These are phyloP conservation scores for Drechslerella coelobrocha DNA, from an alignment of 2,329 filamentous ascomycete genomes.

Conservation along the genomic window DNA sequence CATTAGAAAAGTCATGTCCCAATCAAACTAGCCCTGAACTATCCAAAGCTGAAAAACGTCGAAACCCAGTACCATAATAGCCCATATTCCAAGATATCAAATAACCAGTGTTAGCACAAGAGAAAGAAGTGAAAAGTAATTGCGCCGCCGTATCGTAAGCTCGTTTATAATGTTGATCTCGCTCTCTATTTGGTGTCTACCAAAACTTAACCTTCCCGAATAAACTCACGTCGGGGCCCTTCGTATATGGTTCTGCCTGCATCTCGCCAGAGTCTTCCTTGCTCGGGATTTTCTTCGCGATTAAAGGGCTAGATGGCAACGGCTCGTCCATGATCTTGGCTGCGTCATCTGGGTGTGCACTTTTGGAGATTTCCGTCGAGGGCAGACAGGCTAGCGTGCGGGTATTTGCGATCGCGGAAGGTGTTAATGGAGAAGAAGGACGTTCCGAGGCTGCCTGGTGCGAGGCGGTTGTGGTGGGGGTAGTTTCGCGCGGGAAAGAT, in stretches of 20 bases:
- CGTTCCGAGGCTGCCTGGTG: not conserved
- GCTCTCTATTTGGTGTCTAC: constrained; percentile 1
- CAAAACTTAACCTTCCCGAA: constrained; percentile 45
- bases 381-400: constrained; percentile 39
- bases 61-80: too few species aligned
- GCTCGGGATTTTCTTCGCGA: constrained; percentile 48
- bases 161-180: not conserved
- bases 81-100: too few species aligned
- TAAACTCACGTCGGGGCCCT: constrained; percentile 19
- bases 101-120: not conserved
- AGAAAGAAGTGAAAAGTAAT: not conserved
- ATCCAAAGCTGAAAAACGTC: too few species aligned
- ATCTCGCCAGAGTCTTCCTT: constrained; percentile 49
- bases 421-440: constrained; percentile 12
- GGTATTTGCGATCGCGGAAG: constrained; percentile 44
- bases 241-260: constrained; percentile 47
- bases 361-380: constrained; percentile 42
- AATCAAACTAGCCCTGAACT: too few species aligned
- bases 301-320: constrained; percentile 37
- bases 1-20: too few species aligned
- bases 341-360: constrained; percentile 45
- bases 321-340: constrained; percentile 50
- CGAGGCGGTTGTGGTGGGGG: constrained; percentile 12
- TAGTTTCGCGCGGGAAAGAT: constrained; percentile 2
- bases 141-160: not conserved